A percentile compares a stretch with the other conserved stretches of the same genome.
These are phyloP conservation scores for Corinectria fuckeliana DNA, from an alignment of 2,329 filamentous ascomycete species.

Conservation along the genomic window DNA sequence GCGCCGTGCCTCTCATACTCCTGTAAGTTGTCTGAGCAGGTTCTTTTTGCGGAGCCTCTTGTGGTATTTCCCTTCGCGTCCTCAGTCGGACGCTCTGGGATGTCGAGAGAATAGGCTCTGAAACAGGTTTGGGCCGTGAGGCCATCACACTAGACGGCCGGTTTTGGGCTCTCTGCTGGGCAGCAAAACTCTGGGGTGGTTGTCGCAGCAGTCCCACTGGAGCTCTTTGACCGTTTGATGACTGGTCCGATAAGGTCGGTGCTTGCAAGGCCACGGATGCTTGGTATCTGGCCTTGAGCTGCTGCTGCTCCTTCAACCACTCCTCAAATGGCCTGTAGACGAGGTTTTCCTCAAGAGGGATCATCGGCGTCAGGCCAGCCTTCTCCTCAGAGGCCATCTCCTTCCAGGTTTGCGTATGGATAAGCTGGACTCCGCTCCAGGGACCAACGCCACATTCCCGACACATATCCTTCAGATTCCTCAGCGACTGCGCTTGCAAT, in stretches of 20 bases:
- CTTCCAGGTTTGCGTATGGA: constrained; percentile 66
- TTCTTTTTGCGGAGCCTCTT: constrained; percentile 33
- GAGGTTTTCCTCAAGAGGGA: constrained; percentile 66
- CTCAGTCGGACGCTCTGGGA: constrained; percentile 42
- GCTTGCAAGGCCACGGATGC: constrained; percentile 40
- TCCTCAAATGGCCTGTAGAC: constrained; percentile 71
- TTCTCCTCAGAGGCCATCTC: constrained; percentile 74
- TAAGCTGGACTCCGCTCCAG: constrained; percentile 53
- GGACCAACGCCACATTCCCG: constrained; percentile 65
- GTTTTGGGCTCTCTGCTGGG: constrained; percentile 67
- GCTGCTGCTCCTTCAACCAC: constrained; percentile 61
- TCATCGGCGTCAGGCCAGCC: constrained; percentile 67
- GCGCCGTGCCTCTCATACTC: constrained; percentile 38
- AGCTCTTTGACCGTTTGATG: constrained; percentile 42
- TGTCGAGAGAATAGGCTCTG: constrained; percentile 32
- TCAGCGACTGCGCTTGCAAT: constrained; percentile 54
- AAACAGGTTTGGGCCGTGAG: constrained; percentile 34
- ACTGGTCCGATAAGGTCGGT: constrained; percentile 43
- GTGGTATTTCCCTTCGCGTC: constrained; percentile 37
- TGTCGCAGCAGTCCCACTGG: constrained; percentile 56
- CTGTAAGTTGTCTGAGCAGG: constrained; percentile 32
- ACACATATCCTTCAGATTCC: constrained; percentile 64
- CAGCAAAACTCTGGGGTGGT: constrained; percentile 70
- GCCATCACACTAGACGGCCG: constrained; percentile 46
- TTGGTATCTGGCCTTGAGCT: constrained; percentile 43